These are phyloP conservation scores for Murraya paniculata DNA, from an alignment of 345 rosid genomes.

Conservation along the genomic window DNA sequence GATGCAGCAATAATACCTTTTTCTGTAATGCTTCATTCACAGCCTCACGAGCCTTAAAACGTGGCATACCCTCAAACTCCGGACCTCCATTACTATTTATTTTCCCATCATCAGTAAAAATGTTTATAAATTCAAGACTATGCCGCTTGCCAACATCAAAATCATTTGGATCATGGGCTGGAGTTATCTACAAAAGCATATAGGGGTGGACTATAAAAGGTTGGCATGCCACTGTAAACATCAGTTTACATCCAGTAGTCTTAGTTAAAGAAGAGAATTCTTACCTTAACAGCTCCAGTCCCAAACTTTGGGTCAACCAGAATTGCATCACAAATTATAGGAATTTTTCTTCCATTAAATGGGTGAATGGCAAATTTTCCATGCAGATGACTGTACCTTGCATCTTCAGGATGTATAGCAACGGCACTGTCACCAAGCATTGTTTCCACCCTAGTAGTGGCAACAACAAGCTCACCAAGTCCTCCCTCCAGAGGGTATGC, in stretches of 20 bases:
- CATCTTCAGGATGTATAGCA: constrained; percentile 90
- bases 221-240: constrained; percentile 4
- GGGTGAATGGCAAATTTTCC: constrained; percentile 90
- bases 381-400: constrained; percentile 78
- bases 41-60: constrained; percentile 85
- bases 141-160: constrained; percentile 92
- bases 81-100: constrained; percentile 81
- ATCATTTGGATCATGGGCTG: constrained; percentile 97
- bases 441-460: constrained; percentile 96
- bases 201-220: constrained; percentile 4
- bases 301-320: constrained; percentile 92
- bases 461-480: constrained; percentile 86
- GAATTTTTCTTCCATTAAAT: constrained; percentile 84
- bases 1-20: constrained; percentile 38
- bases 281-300: constrained; percentile 97
- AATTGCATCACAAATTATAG: constrained; percentile 66
- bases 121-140: constrained; percentile 70
- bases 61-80: constrained; percentile 80
- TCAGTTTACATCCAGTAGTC: constrained; percentile 10
- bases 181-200: constrained; percentile 70
- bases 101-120: constrained; percentile 89
- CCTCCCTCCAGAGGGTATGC: constrained; percentile 84
- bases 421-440: constrained; percentile 98
- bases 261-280: constrained; percentile 9
- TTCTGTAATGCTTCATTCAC: constrained; percentile 68